Conservation (phyloP, 441 rosid genomes). For the Erodium chrysanthum region DNA sequence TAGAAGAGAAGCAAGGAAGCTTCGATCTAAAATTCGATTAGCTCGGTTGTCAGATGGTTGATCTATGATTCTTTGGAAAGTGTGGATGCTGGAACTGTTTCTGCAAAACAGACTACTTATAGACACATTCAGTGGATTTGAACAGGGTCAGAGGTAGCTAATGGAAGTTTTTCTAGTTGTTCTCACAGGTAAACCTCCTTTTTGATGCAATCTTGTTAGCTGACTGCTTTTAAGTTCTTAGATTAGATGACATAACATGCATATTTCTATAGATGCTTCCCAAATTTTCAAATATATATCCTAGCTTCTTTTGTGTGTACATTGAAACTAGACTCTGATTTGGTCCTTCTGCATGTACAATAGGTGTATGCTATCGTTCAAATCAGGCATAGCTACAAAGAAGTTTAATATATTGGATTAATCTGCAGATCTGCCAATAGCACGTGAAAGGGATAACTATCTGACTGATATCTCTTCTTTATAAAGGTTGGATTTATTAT, state of each 20-base stretch:
- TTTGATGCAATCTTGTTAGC: background rate
- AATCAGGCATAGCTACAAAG: too few relatives aligned
- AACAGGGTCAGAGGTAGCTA: too few relatives aligned
- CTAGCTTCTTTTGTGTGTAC: background rate
- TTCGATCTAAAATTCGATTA: constrained; percentile 17
- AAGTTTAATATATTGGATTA: too few relatives aligned
- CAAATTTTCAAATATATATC: background rate
- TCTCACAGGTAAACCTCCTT: background rate
- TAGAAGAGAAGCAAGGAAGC: constrained; percentile 19
- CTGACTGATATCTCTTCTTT: too few relatives aligned
- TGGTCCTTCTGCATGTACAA: background rate
- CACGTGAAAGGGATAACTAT: too few relatives aligned
- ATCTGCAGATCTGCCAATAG: too few relatives aligned
- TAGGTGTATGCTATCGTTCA: too few relatives aligned
- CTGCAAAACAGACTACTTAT: background rate
- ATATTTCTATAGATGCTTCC: background rate
- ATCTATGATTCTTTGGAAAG: background rate
- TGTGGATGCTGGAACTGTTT: background rate
- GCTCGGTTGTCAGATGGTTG: constrained; percentile 12
- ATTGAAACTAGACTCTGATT: background rate
- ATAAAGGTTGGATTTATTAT: too few relatives aligned
- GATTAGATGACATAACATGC: background rate
- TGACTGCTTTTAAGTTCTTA: background rate
- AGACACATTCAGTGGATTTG: background rate
- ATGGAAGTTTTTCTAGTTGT: background rate